Base-by-base conservation (phyloP, 1,284 basidiomycete species). In the Ganoderma sp. region DNA sequence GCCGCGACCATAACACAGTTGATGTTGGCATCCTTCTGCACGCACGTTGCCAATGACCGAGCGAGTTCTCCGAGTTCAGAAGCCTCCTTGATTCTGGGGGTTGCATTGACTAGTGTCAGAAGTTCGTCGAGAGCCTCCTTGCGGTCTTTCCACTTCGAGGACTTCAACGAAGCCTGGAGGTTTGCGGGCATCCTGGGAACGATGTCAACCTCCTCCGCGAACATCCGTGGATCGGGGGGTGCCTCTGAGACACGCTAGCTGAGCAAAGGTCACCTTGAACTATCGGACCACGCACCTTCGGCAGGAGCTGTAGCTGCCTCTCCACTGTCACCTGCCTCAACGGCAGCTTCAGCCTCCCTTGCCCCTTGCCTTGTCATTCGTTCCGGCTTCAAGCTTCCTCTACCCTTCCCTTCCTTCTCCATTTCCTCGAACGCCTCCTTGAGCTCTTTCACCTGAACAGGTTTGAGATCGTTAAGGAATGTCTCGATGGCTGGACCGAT, bases 121-220 rank as follows among this genome's bases (percentile, higher is more conserved):
- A 98, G 85, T 58, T 95, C 94, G 73, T 98, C 96, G 63, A 99
- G 82, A 2, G 89, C 93, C 75, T 98, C 97, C 76, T 97, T 95
- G 39, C 98, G 89, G 73, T 99, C 98, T 79, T 99, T 98, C 98
- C 98, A 99, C 80, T 99, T 99, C 0, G 94, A 90, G 4, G 97
- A 98, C 15, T 88, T 87, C 64, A 99, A 84, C 67, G 87, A 83
- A 7, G 90, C 84, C 69, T 92, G 88, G 67, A 97, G 84, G 66
- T 91, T 90, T 2, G 88, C 80, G 0, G 97, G 92, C 61, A 98
- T 84, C 74, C 91, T 91, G 7, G 88, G 82, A 61, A 90, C 84
- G 68, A 96, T 89, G 75, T 97, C 88, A 60, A 95, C 88, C 15
- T 94, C 91, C 77, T 98, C 96, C 2, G 92, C 90, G 69, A 97